phyloP scores from a whole-genome alignment of 208 protist genomes.

The Crithidia acanthocephali region DNA sequence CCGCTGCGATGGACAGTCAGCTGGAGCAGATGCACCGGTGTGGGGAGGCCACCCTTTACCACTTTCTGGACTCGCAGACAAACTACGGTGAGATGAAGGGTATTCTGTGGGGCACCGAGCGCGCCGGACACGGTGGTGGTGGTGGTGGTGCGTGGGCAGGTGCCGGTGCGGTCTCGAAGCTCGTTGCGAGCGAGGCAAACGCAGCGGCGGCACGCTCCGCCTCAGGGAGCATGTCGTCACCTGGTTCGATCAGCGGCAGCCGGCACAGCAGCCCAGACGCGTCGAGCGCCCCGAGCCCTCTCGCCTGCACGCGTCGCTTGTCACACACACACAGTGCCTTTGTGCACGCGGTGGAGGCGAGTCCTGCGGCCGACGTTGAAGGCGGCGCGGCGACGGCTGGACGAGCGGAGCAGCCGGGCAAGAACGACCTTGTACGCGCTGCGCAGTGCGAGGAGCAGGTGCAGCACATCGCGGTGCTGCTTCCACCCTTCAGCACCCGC shows the following conservation, averaged over 20 bases:
- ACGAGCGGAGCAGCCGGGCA: slow-evolving; percentile 2
- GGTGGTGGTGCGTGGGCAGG: neutral
- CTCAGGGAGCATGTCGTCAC: neutral
- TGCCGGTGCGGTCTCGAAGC: neutral
- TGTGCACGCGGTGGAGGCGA: neutral
- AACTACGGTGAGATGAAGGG: slow-evolving; percentile 43
- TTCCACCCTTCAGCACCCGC: slow-evolving; percentile 58
- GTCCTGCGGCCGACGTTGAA: neutral
- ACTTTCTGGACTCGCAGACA: slow-evolving; percentile 47
- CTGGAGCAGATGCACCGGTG: slow-evolving; percentile 6
- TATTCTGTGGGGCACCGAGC: slow-evolving; percentile 22
- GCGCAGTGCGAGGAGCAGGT: slow-evolving; percentile 69
- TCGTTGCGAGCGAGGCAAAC: neutral
- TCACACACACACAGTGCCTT: neutral
- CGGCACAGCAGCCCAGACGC: neutral
- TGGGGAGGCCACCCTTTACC: slow-evolving; percentile 25
- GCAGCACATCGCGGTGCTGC: slow-evolving; percentile 67
- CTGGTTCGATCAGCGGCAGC: neutral
- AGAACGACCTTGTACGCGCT: slow-evolving; percentile 43
- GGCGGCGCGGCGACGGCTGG: neutral
- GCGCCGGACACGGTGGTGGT: neutral
- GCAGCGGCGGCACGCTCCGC: neutral
- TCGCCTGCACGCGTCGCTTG: neutral
- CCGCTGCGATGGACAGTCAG: neutral
- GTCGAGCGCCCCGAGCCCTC: neutral